phyloP scores from a whole-genome alignment of 192 early-diverging fungal genomes.

The Linnemannia hyalina region DNA sequence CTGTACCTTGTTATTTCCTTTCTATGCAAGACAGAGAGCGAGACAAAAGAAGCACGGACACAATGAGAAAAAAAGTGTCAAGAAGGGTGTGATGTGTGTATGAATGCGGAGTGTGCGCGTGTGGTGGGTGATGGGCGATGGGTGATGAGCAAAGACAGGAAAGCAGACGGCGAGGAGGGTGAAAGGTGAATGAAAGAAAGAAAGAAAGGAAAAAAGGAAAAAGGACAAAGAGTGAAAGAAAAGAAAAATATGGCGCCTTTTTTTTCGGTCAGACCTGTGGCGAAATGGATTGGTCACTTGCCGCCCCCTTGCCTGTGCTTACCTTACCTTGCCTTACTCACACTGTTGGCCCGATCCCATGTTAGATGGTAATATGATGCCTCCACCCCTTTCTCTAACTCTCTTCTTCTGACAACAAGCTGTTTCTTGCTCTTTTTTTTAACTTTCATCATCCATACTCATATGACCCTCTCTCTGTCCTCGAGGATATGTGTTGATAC shows the following conservation, averaged over 20 bases:
- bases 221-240: neutral
- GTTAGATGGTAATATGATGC: too few species aligned
- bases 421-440: neutral
- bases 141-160: too few species aligned
- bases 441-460: neutral
- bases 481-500: neutral
- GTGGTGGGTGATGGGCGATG: too few species aligned
- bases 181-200: neutral
- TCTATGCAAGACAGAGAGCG: too few species aligned
- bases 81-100: too few species aligned
- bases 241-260: neutral
- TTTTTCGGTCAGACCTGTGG: neutral
- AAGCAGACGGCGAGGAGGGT: neutral
- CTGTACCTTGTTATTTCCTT: too few species aligned
- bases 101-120: too few species aligned
- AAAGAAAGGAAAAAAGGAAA: neutral
- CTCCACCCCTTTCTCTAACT: too few species aligned
- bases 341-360: neutral
- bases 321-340: neutral
- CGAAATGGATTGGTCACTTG: neutral
- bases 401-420: neutral
- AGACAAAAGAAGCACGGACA: too few species aligned
- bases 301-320: neutral
- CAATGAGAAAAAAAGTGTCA: too few species aligned
- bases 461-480: neutral